phyloP scores from a whole-genome alignment of 2,329 filamentous ascomycete genomes.

The Hirsutella minnesotensis region DNA sequence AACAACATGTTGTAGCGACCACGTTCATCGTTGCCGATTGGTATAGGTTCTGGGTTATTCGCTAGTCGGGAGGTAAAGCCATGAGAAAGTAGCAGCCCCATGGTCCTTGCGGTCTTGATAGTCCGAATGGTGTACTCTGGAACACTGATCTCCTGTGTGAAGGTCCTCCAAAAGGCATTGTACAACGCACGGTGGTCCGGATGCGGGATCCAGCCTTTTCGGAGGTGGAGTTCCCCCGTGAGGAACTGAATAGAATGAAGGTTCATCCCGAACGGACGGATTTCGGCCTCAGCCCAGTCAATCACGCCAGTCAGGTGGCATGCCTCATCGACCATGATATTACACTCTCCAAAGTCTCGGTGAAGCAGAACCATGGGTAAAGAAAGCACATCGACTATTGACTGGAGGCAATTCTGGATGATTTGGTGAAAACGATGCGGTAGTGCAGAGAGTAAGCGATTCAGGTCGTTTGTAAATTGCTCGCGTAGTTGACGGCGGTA shows the following conservation, averaged over 20 bases:
- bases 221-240: slow-evolving; percentile 21
- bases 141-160: slow-evolving; percentile 17
- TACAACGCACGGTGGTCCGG: slow-evolving; percentile 19
- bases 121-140: slow-evolving; percentile 10
- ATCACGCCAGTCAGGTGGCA: slow-evolving; percentile 26
- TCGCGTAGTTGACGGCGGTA: slow-evolving; percentile 13
- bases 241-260: slow-evolving; percentile 21
- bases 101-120: slow-evolving; percentile 19
- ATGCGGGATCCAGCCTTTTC: slow-evolving; percentile 19
- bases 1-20: slow-evolving; percentile 25
- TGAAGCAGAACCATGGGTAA: slow-evolving; percentile 28
- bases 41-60: slow-evolving; percentile 20
- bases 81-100: slow-evolving; percentile 19
- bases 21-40: slow-evolving; percentile 23
- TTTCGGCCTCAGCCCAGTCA: slow-evolving; percentile 28
- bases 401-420: slow-evolving; percentile 17
- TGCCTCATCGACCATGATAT: slow-evolving; percentile 25
- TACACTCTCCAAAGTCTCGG: slow-evolving; percentile 23
- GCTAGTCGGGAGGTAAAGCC: slow-evolving; percentile 24
- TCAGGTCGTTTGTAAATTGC: slow-evolving; percentile 18
- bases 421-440: slow-evolving; percentile 20
- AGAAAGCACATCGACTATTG: slow-evolving; percentile 20
- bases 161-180: slow-evolving; percentile 20
- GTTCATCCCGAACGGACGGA: slow-evolving; percentile 27
- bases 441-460: slow-evolving; percentile 18